Percentiles rank a stretch among this genome's conserved stretches.
phyloP scores from a whole-genome alignment of 1,139 yeast species.

The Kodamaea derodonti region DNA sequence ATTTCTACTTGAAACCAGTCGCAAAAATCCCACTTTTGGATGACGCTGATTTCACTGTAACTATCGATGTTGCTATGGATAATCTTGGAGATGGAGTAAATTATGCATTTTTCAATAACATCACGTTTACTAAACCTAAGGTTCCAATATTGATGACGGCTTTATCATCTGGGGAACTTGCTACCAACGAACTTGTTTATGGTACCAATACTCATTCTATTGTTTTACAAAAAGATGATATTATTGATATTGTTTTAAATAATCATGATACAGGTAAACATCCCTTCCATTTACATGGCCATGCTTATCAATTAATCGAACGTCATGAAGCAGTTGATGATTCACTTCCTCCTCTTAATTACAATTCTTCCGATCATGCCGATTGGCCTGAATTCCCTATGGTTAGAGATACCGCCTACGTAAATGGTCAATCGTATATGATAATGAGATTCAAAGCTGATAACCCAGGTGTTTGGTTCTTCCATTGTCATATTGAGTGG shows the following conservation, averaged over 20 bases:
- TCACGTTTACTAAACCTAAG: conserved; percentile 72
- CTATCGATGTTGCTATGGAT: conserved; percentile 70
- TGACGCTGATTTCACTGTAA: conserved; percentile 64
- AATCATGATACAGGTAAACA: conserved; percentile 74
- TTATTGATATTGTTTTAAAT: conserved; percentile 64
- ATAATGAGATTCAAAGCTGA: conserved; percentile 53
- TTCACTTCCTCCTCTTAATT: conserved; percentile 33
- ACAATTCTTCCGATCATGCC: conserved; percentile 34
- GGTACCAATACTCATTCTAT: conserved; percentile 77
- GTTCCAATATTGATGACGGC: conserved; percentile 80
- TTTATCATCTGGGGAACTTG: conserved; percentile 61
- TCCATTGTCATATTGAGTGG: conserved; percentile 68
- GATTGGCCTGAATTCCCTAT: conserved; percentile 51
- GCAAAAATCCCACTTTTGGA: conserved; percentile 48
- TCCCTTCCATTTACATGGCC: conserved; percentile 90
- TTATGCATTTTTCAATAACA: conserved; percentile 86
- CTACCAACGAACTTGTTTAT: conserved; percentile 46
- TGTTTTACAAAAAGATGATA: conserved; percentile 66
- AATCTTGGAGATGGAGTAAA: conserved; percentile 78
- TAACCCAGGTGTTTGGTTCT: conserved; percentile 63
- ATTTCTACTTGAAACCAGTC: conserved; percentile 59
- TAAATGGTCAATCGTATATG: conserved; percentile 66
- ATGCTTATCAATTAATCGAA: conserved; percentile 58
- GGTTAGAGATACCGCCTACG: conserved; percentile 65
- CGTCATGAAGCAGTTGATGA: conserved; percentile 34